Percentiles rank a stretch among this genome's conserved stretches.
Evolutionary conservation across 2,329 filamentous ascomycete species (phyloP).

Genomic region (Hysterium pulicare): DNA sequence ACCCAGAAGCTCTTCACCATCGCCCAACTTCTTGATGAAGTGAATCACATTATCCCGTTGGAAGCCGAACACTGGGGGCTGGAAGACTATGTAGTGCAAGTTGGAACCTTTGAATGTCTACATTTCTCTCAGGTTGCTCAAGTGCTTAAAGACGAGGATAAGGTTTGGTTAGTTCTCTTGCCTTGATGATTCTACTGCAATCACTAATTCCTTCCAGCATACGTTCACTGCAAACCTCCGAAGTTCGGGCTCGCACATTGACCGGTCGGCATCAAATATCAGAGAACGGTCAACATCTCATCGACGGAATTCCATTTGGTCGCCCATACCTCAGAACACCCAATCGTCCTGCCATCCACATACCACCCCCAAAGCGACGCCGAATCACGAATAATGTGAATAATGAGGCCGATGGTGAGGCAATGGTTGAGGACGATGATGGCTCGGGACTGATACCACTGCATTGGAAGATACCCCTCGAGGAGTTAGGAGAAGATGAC

Average conservation of each 20-base stretch:
- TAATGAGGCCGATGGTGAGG: constrained; percentile 12
- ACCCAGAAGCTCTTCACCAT: constrained; percentile 54
- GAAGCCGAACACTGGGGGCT: constrained; percentile 80
- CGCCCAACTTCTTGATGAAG: constrained; percentile 69
- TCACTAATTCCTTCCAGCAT: constrained; percentile 53
- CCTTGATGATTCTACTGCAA: constrained; percentile 2
- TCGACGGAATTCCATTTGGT: constrained; percentile 84
- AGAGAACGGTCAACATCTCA: constrained; percentile 70
- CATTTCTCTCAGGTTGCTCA: constrained; percentile 73
- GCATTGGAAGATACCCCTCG: constrained; percentile 18
- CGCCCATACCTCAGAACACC: constrained; percentile 62
- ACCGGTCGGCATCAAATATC: constrained; percentile 81
- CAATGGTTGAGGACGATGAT: constrained; percentile 9
- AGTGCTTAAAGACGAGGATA: constrained; percentile 77
- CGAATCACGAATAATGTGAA: constrained; percentile 16
- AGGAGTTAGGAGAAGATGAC: constrained; percentile 10
- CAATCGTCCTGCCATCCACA: constrained; percentile 63
- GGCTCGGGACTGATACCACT: not conserved
- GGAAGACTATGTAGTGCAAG: constrained; percentile 84
- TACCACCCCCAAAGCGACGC: constrained; percentile 70
- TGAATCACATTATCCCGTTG: constrained; percentile 78
- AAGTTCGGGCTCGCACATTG: constrained; percentile 68
- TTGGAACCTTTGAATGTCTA: constrained; percentile 76
- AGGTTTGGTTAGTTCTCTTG: constrained; percentile 63
- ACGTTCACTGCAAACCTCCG: constrained; percentile 70